Base-by-base conservation (phyloP, 306 rosid species). In the Castanopsis chinensis region DNA sequence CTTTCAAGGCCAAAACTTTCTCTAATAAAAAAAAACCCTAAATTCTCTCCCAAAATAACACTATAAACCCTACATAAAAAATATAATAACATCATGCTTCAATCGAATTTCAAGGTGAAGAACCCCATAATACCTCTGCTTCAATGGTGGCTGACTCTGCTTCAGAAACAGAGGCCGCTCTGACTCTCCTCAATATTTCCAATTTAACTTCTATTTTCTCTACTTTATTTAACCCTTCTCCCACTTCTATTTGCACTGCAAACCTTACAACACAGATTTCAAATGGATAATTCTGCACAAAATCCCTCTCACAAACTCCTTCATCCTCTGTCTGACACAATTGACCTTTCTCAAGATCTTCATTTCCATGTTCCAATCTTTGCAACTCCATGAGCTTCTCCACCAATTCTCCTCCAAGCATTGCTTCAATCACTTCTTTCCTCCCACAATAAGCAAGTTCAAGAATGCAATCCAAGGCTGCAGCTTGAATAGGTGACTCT, bases 91-190 rank as follows among this genome's bases (percentile, higher is more conserved):
- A 4, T 56, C 4, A 25, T 25, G 53, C 1, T 35, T 49, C 17
- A 41, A 71, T 30, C 51, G 12, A 35, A 18, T 33, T 79, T 77
- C 78, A 89, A 71, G 87, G 87, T 2, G 89, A 87, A 79, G 94
- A 83, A 59, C 94, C 93, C 95, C 97, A 92, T 3, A 90, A 61
- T 28, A 92, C 81, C 75, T 89, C 91, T 4, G 90, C 76, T 49
- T 77, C 78, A 80, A 89, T 76, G 55, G 86, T 58, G 20, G 92
- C 92, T 43, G 68, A 41, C 81, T 92, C 97, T 11, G 82, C 91
- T 1, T 87, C 91, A 35, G 90, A 89, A 41, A 54, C 67, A 5
- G 93, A 86, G 78, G 83, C 85, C 67, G 77, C 89, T 78, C 85
- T 87, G 5, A 90, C 92, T 76, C 68, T 45, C 74, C 53, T 86